phyloP scores from a whole-genome alignment of 108 stramenopile species.

The Skeletonema potamos region DNA sequence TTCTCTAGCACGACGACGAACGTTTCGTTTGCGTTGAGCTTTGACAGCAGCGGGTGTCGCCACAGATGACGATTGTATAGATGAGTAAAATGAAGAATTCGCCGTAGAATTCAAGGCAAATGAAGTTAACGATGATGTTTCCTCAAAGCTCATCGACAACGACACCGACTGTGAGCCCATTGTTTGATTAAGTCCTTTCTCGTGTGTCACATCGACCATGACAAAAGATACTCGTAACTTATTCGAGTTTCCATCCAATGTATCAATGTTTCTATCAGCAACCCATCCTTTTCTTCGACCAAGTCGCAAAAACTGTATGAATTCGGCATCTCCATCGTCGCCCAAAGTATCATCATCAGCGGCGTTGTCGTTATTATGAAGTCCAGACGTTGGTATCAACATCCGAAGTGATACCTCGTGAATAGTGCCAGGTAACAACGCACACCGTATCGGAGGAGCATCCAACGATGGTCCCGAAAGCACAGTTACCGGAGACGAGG shows the following conservation, averaged over 20 bases:
- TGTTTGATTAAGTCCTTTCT: background rate
- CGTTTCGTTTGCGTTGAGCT: constrained; percentile 49
- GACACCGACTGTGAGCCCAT: constrained; percentile 7
- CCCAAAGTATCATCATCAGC: constrained; percentile 16
- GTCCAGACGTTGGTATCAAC: constrained; percentile 32
- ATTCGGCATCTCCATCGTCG: constrained; percentile 39
- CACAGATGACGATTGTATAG: constrained; percentile 40
- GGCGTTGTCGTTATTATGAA: constrained; percentile 6
- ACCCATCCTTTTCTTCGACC: constrained; percentile 74
- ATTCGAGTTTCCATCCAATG: constrained; percentile 20
- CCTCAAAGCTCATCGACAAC: constrained; percentile 16
- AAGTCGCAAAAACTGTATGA: constrained; percentile 58
- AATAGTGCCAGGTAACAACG: constrained; percentile 67
- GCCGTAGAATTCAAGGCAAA: constrained; percentile 19
- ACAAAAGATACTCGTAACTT: constrained; percentile 32
- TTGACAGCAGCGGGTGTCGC: constrained; percentile 42
- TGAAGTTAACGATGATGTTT: constrained; percentile 16
- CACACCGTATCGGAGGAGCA: constrained; percentile 60
- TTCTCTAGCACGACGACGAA: constrained; percentile 47
- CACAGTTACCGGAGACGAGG: constrained; percentile 70
- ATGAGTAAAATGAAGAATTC: constrained; percentile 27
- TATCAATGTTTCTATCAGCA: constrained; percentile 49
- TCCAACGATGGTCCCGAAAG: constrained; percentile 69
- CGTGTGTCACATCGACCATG: constrained; percentile 61
- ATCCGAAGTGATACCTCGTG: constrained; percentile 67